Conservation (phyloP, 148 eudicot genomes). For the Persicaria tinctoria region DNA sequence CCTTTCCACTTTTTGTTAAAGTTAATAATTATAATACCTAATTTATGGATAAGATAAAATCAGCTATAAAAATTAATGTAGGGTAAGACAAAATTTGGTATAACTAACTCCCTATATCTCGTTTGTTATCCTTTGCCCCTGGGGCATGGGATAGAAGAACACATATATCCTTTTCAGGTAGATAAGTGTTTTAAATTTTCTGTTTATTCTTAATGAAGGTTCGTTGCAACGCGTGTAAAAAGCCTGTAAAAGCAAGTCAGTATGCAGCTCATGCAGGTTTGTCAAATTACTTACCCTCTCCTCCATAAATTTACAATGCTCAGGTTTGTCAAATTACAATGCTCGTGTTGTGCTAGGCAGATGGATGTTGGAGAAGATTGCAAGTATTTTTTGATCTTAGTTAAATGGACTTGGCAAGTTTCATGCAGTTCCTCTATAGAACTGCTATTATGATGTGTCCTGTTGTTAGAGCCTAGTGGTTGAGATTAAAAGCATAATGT, state of each 20-base stretch:
- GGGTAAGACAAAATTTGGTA: background rate
- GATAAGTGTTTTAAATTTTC: background rate
- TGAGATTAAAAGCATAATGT: background rate
- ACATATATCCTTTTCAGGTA: background rate
- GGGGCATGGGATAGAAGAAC: background rate
- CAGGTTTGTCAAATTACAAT: background rate
- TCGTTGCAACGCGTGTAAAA: slow-evolving; percentile 70
- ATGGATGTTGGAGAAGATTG: slow-evolving; percentile 2
- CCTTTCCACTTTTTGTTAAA: background rate
- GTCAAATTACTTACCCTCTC: background rate
- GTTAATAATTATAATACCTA: background rate
- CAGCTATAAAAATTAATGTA: background rate
- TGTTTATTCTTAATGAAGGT: slow-evolving; percentile 35
- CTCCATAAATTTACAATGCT: background rate
- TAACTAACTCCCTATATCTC: background rate
- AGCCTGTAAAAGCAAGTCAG: slow-evolving; percentile 71
- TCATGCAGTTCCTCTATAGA: slow-evolving; percentile 1
- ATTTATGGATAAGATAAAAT: background rate
- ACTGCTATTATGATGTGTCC: background rate
- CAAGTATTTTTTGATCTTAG: background rate
- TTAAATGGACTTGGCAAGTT: slow-evolving; percentile 1
- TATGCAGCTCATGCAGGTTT: slow-evolving; percentile 77
- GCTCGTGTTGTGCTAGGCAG: background rate
- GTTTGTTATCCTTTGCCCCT: background rate
- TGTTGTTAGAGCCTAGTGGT: background rate